Base-by-base conservation (phyloP, 345 rosid species). In the Nephelium lappaceum region DNA sequence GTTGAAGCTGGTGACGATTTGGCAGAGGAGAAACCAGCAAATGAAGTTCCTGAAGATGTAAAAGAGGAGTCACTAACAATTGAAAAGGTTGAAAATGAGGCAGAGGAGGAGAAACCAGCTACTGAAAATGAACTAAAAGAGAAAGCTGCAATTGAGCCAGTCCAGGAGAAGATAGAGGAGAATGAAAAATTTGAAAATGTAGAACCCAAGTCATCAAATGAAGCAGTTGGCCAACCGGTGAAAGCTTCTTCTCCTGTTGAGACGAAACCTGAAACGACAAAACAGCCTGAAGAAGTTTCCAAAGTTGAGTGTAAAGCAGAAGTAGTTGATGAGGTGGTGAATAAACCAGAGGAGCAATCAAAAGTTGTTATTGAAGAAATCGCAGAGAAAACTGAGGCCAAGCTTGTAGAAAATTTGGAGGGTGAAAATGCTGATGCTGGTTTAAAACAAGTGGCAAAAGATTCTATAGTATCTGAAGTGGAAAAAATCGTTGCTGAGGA, bases 291-390 rank as follows among this genome's bases (percentile, higher is more conserved):
- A 76, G 60, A 10, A 25, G 64, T 45, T 43, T 41, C 71, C 36
- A 62, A 47, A 69, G 78, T 2, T 24, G 81, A 65, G 49, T n/a
- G 4, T 25, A 63, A 69, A 60, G 27, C 42, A 12, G 75, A 66
- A 79, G 53, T 25, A 61, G 74, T 53, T 49, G 47, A 76, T 51
- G 70, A 49, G 58, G 80, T 63, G 58, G 77, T 51, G 55, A 19
- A 57, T 49, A 68, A 81, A 66, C 71, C 51, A 11, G 42, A 39
- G 24, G 73, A 71, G 47, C 79, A n/a, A 2, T 21, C 51, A 55
- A 12, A 55, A 68, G 73, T 42, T 43, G 41, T 39, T n/a, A n/a
- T n/a, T 47, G 79, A 43, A 72, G 75, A 58, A 25, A 69, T 47
- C 38, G 74, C 57, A 0, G 71, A n/a, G 12, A 69, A 67, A 69